These are phyloP conservation scores for Panus rudis DNA, from an alignment of 768 basidiomycete species.

Conservation along the genomic window DNA sequence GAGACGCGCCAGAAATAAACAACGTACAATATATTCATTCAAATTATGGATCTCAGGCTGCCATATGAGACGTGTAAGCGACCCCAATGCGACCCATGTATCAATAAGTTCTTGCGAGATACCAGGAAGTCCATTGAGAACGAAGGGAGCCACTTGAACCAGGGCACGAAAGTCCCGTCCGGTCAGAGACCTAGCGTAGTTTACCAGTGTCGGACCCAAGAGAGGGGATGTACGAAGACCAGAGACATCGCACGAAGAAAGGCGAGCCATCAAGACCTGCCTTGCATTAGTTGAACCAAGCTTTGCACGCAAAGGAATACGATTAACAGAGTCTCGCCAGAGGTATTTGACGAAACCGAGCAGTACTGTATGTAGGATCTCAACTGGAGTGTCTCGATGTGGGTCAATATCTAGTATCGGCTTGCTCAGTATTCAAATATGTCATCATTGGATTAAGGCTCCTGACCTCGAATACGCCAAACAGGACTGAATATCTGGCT, in stretches of 20 bases:
- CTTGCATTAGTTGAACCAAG: constrained; percentile 23
- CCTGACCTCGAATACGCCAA: constrained; percentile 20
- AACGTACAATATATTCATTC: constrained; percentile 27
- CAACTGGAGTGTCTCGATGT: constrained; percentile 36
- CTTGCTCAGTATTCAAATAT: constrained; percentile 10
- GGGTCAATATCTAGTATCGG: constrained; percentile 33
- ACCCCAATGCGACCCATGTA: constrained; percentile 29
- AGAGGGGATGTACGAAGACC: constrained; percentile 28
- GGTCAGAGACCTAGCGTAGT: constrained; percentile 31
- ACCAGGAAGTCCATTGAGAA: constrained; percentile 31
- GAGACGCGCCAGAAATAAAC: constrained; percentile 7
- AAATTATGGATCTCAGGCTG: constrained; percentile 32
- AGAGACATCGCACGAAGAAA: constrained; percentile 25
- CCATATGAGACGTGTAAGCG: constrained; percentile 31
- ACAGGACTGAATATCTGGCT: constrained; percentile 26
- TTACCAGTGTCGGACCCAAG: constrained; percentile 26
- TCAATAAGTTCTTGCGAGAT: constrained; percentile 31
- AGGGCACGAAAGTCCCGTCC: constrained; percentile 27
- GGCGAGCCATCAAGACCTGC: constrained; percentile 18
- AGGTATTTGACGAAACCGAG: constrained; percentile 43
- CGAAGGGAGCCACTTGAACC: constrained; percentile 30
- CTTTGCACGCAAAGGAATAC: too few species aligned
- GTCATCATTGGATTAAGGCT: constrained; percentile 2
- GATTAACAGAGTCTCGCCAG: constrained; percentile 31
- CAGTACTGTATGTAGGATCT: constrained; percentile 37